These are phyloP conservation scores for Lactuca saligna DNA, from an alignment of 129 eudicot genomes.

Conservation along the genomic window DNA sequence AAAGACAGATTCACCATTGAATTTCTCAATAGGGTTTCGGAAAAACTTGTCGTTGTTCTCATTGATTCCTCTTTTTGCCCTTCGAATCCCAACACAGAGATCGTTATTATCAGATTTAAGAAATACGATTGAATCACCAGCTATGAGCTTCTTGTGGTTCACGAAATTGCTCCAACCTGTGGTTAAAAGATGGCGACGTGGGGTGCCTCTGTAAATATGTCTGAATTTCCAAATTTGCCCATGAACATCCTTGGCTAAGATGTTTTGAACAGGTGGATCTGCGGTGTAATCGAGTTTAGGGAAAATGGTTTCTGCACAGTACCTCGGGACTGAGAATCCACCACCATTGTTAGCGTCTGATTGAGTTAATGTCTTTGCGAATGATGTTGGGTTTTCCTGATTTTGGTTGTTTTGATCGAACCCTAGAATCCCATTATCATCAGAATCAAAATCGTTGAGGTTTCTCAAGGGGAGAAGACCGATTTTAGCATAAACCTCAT, in stretches of 20 bases:
- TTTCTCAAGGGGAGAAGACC: slow-evolving; percentile 37
- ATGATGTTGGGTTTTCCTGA: slow-evolving; percentile 55
- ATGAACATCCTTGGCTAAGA: slow-evolving; percentile 42
- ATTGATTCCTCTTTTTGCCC: slow-evolving; percentile 61
- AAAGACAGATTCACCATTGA: slow-evolving; percentile 50
- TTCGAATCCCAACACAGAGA: slow-evolving; percentile 71
- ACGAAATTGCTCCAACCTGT: slow-evolving; percentile 89
- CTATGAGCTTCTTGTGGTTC: slow-evolving; percentile 62
- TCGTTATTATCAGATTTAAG: slow-evolving; percentile 68
- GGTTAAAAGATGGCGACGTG: slow-evolving; percentile 74
- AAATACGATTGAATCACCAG: slow-evolving; percentile 82
- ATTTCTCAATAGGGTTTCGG: slow-evolving; percentile 33
- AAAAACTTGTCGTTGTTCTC: slow-evolving; percentile 19
- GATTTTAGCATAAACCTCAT: slow-evolving; percentile 54
- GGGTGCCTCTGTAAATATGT: slow-evolving; percentile 82
- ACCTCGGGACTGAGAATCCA: slow-evolving; percentile 81
- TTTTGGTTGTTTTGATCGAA: slow-evolving; percentile 37
- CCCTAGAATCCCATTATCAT: slow-evolving; percentile 31
- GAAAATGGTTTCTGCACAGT: slow-evolving; percentile 73
- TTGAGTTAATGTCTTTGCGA: slow-evolving; percentile 67
- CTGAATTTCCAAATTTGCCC: slow-evolving; percentile 65
- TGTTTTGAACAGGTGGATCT: slow-evolving; percentile 75
- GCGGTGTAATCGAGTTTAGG: slow-evolving; percentile 54
- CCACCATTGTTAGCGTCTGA: slow-evolving; percentile 97
- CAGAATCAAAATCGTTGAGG: slow-evolving; percentile 6